Evolutionary conservation across 768 basidiomycete genomes (phyloP).

Genomic region (Boletus rubescentipes): DNA sequence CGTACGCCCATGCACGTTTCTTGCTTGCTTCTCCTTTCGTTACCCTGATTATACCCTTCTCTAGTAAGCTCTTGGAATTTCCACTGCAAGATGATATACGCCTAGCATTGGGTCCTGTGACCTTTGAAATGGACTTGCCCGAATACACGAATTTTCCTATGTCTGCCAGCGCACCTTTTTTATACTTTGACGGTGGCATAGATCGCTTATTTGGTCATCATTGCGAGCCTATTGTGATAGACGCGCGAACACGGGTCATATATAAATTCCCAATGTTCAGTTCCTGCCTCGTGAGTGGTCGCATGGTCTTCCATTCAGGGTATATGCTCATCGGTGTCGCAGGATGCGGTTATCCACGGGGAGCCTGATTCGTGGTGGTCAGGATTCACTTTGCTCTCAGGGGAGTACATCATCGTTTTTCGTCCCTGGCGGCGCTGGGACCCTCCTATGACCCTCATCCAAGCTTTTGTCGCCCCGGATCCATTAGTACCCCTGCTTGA

Average conservation of each 20-base stretch:
- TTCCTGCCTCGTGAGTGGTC: conserved; percentile 14
- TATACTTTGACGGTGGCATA: conserved; percentile 18
- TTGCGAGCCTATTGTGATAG: conserved; percentile 16
- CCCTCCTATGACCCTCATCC: conserved; percentile 15
- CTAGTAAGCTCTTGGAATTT: conserved; percentile 26
- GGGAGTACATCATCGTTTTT: conserved; percentile 15
- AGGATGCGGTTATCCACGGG: conserved; percentile 3
- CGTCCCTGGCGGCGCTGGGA: conserved; percentile 1
- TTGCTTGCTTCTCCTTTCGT: background rate
- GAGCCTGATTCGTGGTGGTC: conserved; percentile 4
- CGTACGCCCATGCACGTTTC: conserved; percentile 23
- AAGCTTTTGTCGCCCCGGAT: conserved; percentile 17
- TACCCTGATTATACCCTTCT: conserved; percentile 3
- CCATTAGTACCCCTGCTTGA: background rate
- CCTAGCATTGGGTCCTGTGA: conserved; percentile 12
- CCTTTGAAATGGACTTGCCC: conserved; percentile 20
- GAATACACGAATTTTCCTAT: conserved; percentile 17
- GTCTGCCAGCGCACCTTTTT: conserved; percentile 10
- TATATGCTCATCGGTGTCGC: background rate
- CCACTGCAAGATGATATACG: conserved; percentile 11
- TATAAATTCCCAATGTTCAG: conserved; percentile 19
- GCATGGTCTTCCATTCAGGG: background rate
- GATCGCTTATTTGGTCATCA: conserved; percentile 11
- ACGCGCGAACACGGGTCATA: conserved; percentile 14
- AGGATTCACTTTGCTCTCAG: conserved; percentile 15